Evolutionary conservation across 352 stramenopile species (phyloP), one percentile per base, ranked within the genome.

Genomic region (Aphanomyces invadans): DNA sequence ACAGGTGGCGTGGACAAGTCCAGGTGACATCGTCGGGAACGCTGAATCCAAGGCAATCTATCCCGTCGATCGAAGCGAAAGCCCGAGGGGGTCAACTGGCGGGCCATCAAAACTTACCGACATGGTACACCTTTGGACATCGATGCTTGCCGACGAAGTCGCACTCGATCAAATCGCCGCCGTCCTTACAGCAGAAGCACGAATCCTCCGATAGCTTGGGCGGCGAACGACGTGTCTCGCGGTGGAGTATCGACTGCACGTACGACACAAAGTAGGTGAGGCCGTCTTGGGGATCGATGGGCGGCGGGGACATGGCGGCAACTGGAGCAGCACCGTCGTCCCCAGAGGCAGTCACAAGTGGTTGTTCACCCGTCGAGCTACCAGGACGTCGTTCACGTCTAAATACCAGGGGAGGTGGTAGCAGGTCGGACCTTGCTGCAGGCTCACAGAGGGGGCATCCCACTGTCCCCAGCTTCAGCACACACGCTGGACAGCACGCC

Each of bases 131-230:
- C 54, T 93, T 93, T 0, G 79, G 84, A 46, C 84, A 93, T 5
- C 74, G 73, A 38, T 77, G 75, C 1, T 67, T 57, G 25, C 32
- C 29, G 23, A 74, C 79, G 77, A 77, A 90, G 63, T 93, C 85
- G 63, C 85, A 93, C 65, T 92, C 82, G 39, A 93, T 76, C 21
- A 93, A 72, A 26, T 88, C 73, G 15, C 85, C 85, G 28, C 85
- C 85, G 65, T 93, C 85, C 68, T 89, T 90, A 65, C 85, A 93
- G 73, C 81, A 90, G 55, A 91, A 89, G 52, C 85, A 93, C 46
- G 86, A 80, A 45, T 93, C 85, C 65, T 93, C 85, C 12, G 85
- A 90, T 21, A 67, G 52, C 19, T 46, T 57, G 32, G 42, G 42
- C 5, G 29, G 12, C 19, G 25, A 39, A 4, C 48, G 48, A n/a